Conservation (phyloP, 2,329 filamentous ascomycete species). For the Dothidotthia symphoricarpi region DNA sequence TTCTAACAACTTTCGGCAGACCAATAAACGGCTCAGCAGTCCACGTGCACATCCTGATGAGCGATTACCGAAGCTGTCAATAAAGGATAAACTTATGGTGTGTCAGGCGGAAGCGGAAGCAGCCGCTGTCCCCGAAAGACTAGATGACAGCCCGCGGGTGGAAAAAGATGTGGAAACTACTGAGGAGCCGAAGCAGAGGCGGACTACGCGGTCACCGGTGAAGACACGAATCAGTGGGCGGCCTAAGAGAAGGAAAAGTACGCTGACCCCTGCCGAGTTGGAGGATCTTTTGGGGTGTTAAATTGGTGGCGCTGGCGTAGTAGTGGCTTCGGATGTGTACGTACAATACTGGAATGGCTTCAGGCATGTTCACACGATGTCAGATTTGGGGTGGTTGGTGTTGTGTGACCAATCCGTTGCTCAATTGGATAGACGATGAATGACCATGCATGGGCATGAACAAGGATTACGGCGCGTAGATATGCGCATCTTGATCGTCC, state of each 20-base stretch:
- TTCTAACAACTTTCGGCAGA: conserved; percentile 35
- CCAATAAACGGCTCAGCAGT: conserved; percentile 41
- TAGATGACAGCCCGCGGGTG: conserved; percentile 10
- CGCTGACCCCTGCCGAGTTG: conserved; percentile 72
- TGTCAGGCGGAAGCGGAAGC: conserved; percentile 48
- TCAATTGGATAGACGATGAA: conserved; percentile 8
- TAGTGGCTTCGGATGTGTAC: conserved; percentile 4
- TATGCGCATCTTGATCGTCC: conserved; percentile 1
- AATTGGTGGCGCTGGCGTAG: not conserved
- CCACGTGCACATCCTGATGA: conserved; percentile 40
- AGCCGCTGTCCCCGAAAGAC: conserved; percentile 35
- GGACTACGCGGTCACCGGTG: conserved; percentile 30
- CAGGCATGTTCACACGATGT: conserved; percentile 1
- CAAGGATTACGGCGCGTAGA: conserved; percentile 14
- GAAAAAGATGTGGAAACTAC: conserved; percentile 21
- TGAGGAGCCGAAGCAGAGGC: conserved; percentile 22
- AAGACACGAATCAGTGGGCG: conserved; percentile 55
- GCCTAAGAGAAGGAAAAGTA: conserved; percentile 67
- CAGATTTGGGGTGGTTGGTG: conserved; percentile 6
- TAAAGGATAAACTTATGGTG: conserved; percentile 49
- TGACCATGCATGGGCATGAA: conserved; percentile 7
- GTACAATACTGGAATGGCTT: conserved; percentile 2
- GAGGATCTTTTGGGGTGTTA: conserved; percentile 47
- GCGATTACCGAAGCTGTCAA: conserved; percentile 43
- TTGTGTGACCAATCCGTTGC: conserved; percentile 4